A percentile compares a stretch with the other conserved stretches of the same genome.
Evolutionary conservation across 2,329 filamentous ascomycete genomes (phyloP).

Genomic region (Alternaria angustiovoidea): DNA sequence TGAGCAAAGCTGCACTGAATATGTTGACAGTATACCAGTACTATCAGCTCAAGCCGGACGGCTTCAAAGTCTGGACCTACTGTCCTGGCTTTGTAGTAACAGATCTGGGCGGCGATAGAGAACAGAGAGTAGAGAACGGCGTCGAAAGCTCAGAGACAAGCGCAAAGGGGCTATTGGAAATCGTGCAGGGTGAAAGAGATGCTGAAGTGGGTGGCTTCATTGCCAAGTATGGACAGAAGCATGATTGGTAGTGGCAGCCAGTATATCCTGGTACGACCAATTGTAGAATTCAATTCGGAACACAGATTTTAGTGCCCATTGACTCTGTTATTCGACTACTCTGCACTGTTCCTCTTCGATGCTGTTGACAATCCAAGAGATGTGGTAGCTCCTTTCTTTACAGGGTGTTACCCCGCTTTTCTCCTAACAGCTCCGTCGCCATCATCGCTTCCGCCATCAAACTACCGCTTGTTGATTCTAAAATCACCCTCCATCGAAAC

Average conservation of each 20-base stretch:
- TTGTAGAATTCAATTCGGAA: neutral
- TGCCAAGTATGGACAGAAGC: constrained; percentile 27
- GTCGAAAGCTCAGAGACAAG: constrained; percentile 43
- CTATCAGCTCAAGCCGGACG: constrained; percentile 47
- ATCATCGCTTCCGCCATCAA: neutral
- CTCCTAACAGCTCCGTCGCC: neutral
- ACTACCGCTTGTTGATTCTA: neutral
- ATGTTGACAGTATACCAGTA: constrained; percentile 49
- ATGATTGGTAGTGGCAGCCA: constrained; percentile 24
- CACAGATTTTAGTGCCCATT: neutral
- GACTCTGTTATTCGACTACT: neutral
- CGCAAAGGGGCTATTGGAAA: constrained; percentile 42
- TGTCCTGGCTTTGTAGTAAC: constrained; percentile 46
- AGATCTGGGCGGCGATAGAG: constrained; percentile 30
- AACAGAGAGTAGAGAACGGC: constrained; percentile 25
- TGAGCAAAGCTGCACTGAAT: constrained; percentile 49
- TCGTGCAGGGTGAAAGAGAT: constrained; percentile 43
- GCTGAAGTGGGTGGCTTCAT: constrained; percentile 38
- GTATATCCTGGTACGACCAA: neutral
- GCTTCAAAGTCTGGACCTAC: constrained; percentile 41
- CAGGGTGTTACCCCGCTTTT: neutral
- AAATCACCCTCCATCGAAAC: neutral
- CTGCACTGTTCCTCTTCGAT: neutral
- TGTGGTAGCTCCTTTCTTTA: neutral
- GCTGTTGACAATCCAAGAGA: neutral